Evolutionary conservation across 345 rosid species (phyloP).

Genomic region (Ailanthus altissimus): DNA sequence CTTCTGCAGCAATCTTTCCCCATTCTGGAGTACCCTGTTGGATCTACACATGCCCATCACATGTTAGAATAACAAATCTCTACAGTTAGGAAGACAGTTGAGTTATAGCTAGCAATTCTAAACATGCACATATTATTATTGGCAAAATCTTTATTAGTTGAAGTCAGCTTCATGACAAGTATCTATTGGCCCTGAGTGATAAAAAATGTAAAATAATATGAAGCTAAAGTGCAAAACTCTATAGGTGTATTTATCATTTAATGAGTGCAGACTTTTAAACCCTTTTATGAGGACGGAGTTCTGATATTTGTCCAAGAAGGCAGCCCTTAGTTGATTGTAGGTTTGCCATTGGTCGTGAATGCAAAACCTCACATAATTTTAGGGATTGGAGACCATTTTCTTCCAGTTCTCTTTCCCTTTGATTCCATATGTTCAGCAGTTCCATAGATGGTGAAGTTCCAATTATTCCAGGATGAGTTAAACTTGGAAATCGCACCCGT

Average conservation of each 20-base stretch:
- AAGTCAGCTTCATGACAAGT: not conserved
- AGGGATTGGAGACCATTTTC: constrained; percentile 53
- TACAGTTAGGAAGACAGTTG: not conserved
- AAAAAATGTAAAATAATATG: not conserved
- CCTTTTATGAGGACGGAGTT: not conserved
- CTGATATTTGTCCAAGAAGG: constrained; percentile 61
- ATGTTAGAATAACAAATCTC: constrained; percentile 5
- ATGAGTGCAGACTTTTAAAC: not conserved
- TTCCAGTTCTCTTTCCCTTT: constrained; percentile 71
- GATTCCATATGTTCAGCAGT: constrained; percentile 76
- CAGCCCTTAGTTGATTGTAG: constrained; percentile 77
- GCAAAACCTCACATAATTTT: constrained; percentile 77
- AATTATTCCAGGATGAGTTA: constrained; percentile 83
- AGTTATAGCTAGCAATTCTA: constrained; percentile 2
- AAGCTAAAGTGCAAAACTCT: not conserved
- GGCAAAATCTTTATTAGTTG: not conserved
- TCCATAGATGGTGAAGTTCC: constrained; percentile 91
- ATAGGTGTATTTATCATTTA: not conserved
- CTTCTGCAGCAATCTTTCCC: constrained; percentile 72
- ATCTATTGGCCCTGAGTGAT: not conserved
- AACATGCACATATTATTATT: not conserved
- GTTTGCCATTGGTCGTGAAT: constrained; percentile 74
- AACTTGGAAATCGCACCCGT: constrained; percentile 90
- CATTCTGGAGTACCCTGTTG: constrained; percentile 63
- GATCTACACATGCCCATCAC: constrained; percentile 44